Base-by-base conservation (phyloP, 371 early-diverging fungal species). In the Syncephalastrum racemosum region DNA sequence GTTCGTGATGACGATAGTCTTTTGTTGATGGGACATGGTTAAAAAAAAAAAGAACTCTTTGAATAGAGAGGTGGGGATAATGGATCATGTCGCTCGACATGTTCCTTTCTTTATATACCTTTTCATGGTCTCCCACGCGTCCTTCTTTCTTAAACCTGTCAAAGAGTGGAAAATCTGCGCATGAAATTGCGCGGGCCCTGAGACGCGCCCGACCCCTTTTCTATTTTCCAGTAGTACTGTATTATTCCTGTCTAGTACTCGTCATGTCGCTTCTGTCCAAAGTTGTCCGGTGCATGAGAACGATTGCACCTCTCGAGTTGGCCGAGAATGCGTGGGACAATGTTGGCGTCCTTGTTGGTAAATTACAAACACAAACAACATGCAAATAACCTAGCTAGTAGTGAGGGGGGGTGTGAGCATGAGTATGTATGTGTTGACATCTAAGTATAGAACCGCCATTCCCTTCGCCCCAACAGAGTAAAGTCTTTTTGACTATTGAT, bases 321-420 rank as follows among this genome's bases (percentile, higher is more conserved):
- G 96, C 97, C 5, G 95, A 94, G 42, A 73, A 79, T 4, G 74
- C 89, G 4, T 99, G 99, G 99, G 99, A 99, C 71, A 99, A 99
- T 78, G 96, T 96, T 36, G 97, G 97, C 27, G 72, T 92, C 23
- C 79, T 96, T 49, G 78, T 97, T 25, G 96, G 88, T 87, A 77
- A 48, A 63, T 41, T n/a, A 45, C 5, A 45, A 16, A 10, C 46
- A 45, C 46, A 45, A 19, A 45, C 36, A 19, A 45, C 36, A 8
- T 31, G 6, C 36, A 5, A 5, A 31, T 24, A 58, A 43, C 51
- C 54, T 15, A 45, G n/a, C n/a, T n/a, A n/a, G 10, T 46, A 13
- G 20, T 4, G 16, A 10, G 47, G 19, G 47, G 19, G 47, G 19
- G 24, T 15, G 16, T 13, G 45, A 10, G 45, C 23, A 54, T 1